Evolutionary conservation across 192 early-diverging fungal species (phyloP).

Genomic region (Coemansia biformis): DNA sequence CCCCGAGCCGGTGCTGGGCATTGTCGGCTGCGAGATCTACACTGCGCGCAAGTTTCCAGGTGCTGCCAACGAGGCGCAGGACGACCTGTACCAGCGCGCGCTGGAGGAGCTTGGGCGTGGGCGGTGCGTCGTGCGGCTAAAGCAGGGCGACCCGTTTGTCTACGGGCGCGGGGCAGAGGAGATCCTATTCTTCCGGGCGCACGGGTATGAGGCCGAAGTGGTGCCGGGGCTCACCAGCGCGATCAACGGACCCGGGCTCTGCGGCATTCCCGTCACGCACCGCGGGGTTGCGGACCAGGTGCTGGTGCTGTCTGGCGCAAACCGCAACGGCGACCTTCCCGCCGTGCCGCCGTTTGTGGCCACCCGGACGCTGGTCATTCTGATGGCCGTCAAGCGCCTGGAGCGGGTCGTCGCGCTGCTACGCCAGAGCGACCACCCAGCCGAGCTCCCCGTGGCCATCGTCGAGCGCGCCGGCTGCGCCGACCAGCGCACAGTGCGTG

Average conservation of each 20-base stretch:
- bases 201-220: conserved; percentile 66
- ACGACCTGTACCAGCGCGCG: conserved; percentile 68
- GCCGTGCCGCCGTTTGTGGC: conserved; percentile 60
- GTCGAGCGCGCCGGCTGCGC: conserved; percentile 78
- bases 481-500: conserved; percentile 65
- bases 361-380: conserved; percentile 70
- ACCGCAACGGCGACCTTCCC: conserved; percentile 72
- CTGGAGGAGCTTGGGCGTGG: conserved; percentile 63
- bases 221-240: conserved; percentile 76
- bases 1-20: conserved; percentile 53
- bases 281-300: conserved; percentile 84
- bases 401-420: conserved; percentile 59
- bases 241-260: conserved; percentile 68
- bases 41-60: conserved; percentile 66
- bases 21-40: conserved; percentile 54
- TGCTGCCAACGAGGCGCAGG: conserved; percentile 67
- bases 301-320: conserved; percentile 74
- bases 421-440: conserved; percentile 58
- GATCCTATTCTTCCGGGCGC: conserved; percentile 61
- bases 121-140: conserved; percentile 73
- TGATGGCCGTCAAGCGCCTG: conserved; percentile 81
- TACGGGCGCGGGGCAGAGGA: conserved; percentile 94
- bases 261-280: conserved; percentile 79
- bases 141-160: conserved; percentile 90
- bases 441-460: conserved; percentile 64